A percentile compares a stretch with the other conserved stretches of the same genome.
Evolutionary conservation across 768 basidiomycete genomes (phyloP).

Genomic region (Strobilomyces dryophilus): DNA sequence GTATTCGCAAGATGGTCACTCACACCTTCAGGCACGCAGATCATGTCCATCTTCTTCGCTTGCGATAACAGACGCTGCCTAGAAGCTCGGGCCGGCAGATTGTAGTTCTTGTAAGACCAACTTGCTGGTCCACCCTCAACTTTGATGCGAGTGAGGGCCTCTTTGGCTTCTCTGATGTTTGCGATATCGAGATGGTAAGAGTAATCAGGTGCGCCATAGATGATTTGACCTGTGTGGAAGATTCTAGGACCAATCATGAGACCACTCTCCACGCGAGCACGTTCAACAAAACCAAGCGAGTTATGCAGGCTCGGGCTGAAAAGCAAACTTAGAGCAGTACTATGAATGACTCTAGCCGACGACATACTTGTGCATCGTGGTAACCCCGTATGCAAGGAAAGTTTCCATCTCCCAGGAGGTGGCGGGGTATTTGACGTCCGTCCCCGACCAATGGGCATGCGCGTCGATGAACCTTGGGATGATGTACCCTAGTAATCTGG

Average conservation of each 20-base stretch:
- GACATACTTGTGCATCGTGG: conserved; percentile 70
- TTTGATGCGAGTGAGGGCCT: conserved; percentile 65
- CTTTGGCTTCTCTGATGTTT: conserved; percentile 56
- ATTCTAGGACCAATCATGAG: conserved; percentile 67
- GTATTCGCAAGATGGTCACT: conserved; percentile 12
- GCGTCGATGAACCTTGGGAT: conserved; percentile 73
- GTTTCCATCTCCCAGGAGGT: conserved; percentile 72
- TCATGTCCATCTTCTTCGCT: conserved; percentile 60
- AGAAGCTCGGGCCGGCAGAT: conserved; percentile 63
- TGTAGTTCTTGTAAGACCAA: conserved; percentile 79
- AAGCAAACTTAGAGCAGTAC: background rate
- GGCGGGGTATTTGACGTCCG: conserved; percentile 49
- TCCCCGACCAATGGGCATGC: conserved; percentile 71
- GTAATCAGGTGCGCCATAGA: conserved; percentile 44
- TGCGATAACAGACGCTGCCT: conserved; percentile 61
- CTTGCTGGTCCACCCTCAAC: conserved; percentile 66
- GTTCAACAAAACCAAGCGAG: conserved; percentile 60
- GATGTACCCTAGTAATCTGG: conserved; percentile 45
- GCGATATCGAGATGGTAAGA: conserved; percentile 64
- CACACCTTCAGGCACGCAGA: conserved; percentile 69
- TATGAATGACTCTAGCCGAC: background rate
- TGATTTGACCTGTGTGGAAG: conserved; percentile 62
- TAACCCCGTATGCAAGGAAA: conserved; percentile 73
- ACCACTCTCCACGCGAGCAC: conserved; percentile 65
- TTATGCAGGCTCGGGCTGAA: conserved; percentile 61